Percentiles rank a stretch among this genome's conserved stretches.
phyloP scores from a whole-genome alignment of 768 basidiomycete species.

The Termitomyces sp. region DNA sequence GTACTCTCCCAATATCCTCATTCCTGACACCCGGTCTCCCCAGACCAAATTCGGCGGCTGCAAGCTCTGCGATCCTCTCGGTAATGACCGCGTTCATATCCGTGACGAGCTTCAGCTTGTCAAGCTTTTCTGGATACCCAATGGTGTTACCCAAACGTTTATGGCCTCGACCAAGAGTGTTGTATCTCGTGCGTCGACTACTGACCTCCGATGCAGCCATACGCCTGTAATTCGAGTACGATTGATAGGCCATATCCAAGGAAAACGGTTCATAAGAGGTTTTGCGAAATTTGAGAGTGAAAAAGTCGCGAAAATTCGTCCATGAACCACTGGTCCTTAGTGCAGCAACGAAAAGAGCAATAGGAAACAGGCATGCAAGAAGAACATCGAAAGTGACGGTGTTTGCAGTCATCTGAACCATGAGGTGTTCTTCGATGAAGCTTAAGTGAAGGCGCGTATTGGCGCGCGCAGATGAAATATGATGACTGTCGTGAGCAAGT shows the following conservation, averaged over 20 bases:
- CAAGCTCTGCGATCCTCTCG: slow-evolving; percentile 39
- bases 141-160: slow-evolving; percentile 50
- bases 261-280: slow-evolving; percentile 38
- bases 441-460: too few relatives aligned
- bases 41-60: slow-evolving; percentile 28
- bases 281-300: slow-evolving; percentile 24
- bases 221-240: slow-evolving; percentile 42
- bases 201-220: slow-evolving; percentile 42
- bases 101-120: slow-evolving; percentile 40
- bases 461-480: neutral
- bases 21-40: slow-evolving; percentile 12
- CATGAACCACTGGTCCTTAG: slow-evolving; percentile 22
- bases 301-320: slow-evolving; percentile 24
- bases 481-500: too few relatives aligned
- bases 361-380: slow-evolving; percentile 38
- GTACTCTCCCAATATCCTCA: slow-evolving; percentile 47
- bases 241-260: slow-evolving; percentile 38
- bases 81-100: slow-evolving; percentile 37
- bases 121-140: slow-evolving; percentile 55
- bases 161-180: slow-evolving; percentile 40
- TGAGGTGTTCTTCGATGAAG: neutral
- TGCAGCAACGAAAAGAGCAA: slow-evolving; percentile 32
- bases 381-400: slow-evolving; percentile 33
- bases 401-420: neutral
- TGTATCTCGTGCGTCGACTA: slow-evolving; percentile 43